These are phyloP conservation scores for Mimosa bimucronata DNA, from an alignment of 306 rosid genomes.

Conservation along the genomic window DNA sequence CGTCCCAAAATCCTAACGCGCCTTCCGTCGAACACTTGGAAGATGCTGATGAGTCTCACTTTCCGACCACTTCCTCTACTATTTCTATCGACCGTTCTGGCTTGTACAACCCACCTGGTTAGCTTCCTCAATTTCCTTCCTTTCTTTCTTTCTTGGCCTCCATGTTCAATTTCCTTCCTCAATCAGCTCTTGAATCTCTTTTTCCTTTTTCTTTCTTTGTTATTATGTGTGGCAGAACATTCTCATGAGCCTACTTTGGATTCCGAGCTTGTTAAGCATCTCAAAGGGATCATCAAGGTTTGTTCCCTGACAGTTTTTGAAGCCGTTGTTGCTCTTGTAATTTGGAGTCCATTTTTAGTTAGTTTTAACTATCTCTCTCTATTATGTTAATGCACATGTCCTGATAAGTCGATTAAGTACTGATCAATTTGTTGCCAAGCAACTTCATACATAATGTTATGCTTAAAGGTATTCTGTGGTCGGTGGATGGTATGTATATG, in stretches of 20 bases:
- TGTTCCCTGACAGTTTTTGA: not conserved
- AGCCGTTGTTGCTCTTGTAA: not conserved
- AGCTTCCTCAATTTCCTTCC: slow-evolving; percentile 16
- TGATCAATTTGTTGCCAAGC: not conserved
- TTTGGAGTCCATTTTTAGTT: not conserved
- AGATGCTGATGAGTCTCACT: slow-evolving; percentile 1
- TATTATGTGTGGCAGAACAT: slow-evolving; percentile 37
- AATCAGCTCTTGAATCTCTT: not conserved
- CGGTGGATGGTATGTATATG: not conserved
- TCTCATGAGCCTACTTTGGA: slow-evolving; percentile 47
- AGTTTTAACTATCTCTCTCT: not conserved
- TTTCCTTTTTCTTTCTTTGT: not conserved
- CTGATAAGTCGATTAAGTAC: not conserved
- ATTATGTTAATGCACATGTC: not conserved
- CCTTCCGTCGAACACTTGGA: slow-evolving; percentile 30
- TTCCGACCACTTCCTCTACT: slow-evolving; percentile 3
- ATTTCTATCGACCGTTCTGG: slow-evolving; percentile 56
- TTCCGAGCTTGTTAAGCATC: slow-evolving; percentile 55
- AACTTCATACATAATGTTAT: not conserved
- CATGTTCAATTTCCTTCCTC: not conserved
- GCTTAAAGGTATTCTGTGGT: not conserved
- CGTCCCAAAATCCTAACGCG: slow-evolving; percentile 18
- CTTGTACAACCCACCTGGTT: slow-evolving; percentile 52
- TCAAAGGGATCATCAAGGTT: slow-evolving; percentile 61
- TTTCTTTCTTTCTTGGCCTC: not conserved